Evolutionary conservation across 1,284 basidiomycete species (phyloP), one percentile per base, ranked within the genome.

Genomic region (Apiotrichum gracile): DNA sequence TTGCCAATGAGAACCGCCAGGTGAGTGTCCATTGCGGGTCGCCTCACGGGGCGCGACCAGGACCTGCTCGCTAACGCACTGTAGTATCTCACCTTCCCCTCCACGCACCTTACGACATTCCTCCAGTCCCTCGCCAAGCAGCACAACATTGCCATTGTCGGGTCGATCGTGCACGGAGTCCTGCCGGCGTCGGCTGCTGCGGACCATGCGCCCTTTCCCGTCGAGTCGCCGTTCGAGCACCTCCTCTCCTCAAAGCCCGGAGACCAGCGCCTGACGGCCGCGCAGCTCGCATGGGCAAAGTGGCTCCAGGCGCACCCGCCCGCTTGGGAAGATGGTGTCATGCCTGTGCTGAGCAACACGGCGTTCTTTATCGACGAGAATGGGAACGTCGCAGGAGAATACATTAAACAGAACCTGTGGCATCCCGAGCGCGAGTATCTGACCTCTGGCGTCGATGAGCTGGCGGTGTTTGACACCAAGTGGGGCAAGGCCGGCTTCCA

Each of bases 371-470:
- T 73, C 47, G 67, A 74, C 52, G 64, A 60, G 12, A 57, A 49
- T 7, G 72, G 70, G 4, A 47, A 64, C 25, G 37, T 68, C 5
- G 25, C 60, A 4, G 68, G 68, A 0, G 46, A 62, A 29, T 76
- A 75, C 54, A 57, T 65, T 9, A 76, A 76, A 61, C 61, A 58
- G 39, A 75, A 75, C 55, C 57, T 76, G 4, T 76, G 75, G 75
- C 72, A 74, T 52, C 69, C 72, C 14, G 75, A 76, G 61, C 54
- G 71, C 55, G 63, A 72, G 5, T 74, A 74, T 53, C 60, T 76
- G 1, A 62, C 61, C 2, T 46, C 70, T 1, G 73, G 74, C 12
- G 53, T 61, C 35, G 62, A 61, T 21, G 58, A 65, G 6, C 62
- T 65, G 41, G 49, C 56, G 31, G 66, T 70, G 6, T 74, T 76